A percentile compares a stretch with the other conserved stretches of the same genome.
Evolutionary conservation across 148 eudicot species (phyloP).

Genomic region (Cornus suecica): DNA sequence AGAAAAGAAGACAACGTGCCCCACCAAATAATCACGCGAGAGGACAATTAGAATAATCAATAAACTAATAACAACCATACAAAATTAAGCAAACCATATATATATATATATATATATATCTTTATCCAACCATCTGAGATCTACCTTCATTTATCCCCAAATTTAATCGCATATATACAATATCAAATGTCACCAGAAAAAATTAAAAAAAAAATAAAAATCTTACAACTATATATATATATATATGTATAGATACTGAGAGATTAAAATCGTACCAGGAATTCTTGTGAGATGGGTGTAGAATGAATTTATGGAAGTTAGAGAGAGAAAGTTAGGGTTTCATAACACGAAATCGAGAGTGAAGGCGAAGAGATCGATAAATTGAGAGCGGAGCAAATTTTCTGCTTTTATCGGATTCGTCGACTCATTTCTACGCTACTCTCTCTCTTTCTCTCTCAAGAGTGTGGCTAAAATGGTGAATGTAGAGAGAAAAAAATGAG

Average conservation of each 20-base stretch:
- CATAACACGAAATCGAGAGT: not conserved
- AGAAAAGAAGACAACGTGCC: constrained; percentile 13
- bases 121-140: constrained; percentile 12
- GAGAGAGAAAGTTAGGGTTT: constrained; percentile 7
- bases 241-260: not conserved
- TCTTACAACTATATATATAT: not conserved
- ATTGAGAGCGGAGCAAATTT: constrained; percentile 12
- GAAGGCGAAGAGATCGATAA: constrained; percentile 8
- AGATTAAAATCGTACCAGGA: constrained; percentile 6
- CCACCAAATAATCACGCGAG: constrained; percentile 16
- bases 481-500: not conserved
- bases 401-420: constrained; percentile 16
- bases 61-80: constrained; percentile 15
- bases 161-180: not conserved
- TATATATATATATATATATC: not conserved
- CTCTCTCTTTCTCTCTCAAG: not conserved
- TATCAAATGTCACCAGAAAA: not conserved
- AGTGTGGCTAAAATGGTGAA: not conserved
- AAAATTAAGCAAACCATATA: not conserved
- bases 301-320: not conserved
- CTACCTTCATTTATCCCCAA: not conserved
- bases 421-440: constrained; percentile 12
- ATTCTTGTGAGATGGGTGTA: not conserved
- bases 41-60: constrained; percentile 11
- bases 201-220: not conserved